Evolutionary conservation across 495 filamentous ascomycete genomes (phyloP), one percentile per base, ranked within the genome.

Genomic region (Bacidia gigantensis): DNA sequence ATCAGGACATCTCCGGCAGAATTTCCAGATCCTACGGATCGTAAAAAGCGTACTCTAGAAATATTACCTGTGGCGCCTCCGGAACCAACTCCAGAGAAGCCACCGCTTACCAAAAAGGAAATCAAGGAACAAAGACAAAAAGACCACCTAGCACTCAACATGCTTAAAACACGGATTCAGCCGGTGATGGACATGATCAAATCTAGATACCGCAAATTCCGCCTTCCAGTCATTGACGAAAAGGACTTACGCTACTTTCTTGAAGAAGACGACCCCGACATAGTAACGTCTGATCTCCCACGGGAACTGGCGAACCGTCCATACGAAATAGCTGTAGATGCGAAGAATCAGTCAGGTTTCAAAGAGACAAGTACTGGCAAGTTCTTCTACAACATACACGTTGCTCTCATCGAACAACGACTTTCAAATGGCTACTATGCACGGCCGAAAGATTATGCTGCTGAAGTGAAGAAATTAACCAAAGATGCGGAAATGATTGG

Each of bases 111-210:
- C 17, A 86, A 87, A 60, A 84, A 85, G 49, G 82, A 95, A 63
- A 73, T 84, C 38, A 85, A 86, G 58, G 80, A 77, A 1, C 85
- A 88, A 68, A 87, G 82, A 61, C 80, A 84, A 65, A 76, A 78
- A 38, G 93, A 98, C 64, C 77, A 83, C 26, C 78, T 86, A 50
- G 76, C 77, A 2, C 70, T 95, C 32, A 95, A 96, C 63, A 65
- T 83, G 50, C 69, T 98, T 50, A 97, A 96, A 67, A 73, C 90
- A 17, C 73, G 82, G 22, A 79, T 98, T 49, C 88, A 95, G 65
- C 84, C 84, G 11, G 83, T 95, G 57, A 94, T 98, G 87, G 90
- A 97, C 55, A 84, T 93, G 66, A 85, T 96, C 53, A 86, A 92
- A 58, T 79, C 77, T 53, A 79, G 76, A 57, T 89, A 92, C 64